Conservation (phyloP, 2,329 filamentous ascomycete genomes). For the Coniochaeta hoffmannii region DNA sequence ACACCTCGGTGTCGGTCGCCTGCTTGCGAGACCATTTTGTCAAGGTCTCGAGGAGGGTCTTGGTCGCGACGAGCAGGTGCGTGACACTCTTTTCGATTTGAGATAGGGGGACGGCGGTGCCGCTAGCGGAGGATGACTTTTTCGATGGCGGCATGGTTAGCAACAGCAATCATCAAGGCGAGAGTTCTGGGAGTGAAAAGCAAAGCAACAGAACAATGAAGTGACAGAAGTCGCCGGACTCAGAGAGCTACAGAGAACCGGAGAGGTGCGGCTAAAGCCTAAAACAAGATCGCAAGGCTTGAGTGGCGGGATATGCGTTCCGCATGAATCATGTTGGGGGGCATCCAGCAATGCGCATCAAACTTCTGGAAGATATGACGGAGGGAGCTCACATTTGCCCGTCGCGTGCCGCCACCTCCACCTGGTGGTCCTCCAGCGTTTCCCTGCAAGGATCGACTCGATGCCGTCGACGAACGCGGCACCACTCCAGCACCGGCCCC, state of each 20-base stretch:
- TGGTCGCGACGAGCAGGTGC: conserved; percentile 93
- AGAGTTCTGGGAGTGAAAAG: not conserved
- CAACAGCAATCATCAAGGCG: conserved; percentile 4
- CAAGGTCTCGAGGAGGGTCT: conserved; percentile 92
- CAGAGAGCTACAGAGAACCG: not conserved
- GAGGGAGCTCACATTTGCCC: conserved; percentile 47
- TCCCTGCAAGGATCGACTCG: conserved; percentile 42
- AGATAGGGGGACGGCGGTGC: conserved; percentile 69
- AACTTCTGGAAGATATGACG: conserved; percentile 9
- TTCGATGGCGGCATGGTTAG: conserved; percentile 22
- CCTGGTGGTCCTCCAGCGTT: conserved; percentile 23
- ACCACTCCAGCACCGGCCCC: conserved; percentile 36
- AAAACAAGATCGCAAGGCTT: not conserved
- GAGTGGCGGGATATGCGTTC: conserved; percentile 3
- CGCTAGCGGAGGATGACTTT: conserved; percentile 40
- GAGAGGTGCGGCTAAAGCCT: not conserved
- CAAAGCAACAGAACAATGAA: not conserved
- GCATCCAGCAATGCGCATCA: conserved; percentile 7
- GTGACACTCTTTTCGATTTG: conserved; percentile 99
- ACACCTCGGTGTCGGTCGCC: conserved; percentile 90
- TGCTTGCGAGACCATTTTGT: conserved; percentile 95
- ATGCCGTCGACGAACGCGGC: conserved; percentile 58
- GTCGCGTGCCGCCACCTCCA: conserved; percentile 38
- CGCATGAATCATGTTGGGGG: not conserved
- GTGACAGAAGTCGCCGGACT: not conserved